These are phyloP conservation scores for Paramyrothecium sp. DNA, from an alignment of 2,329 filamentous ascomycete genomes.

Conservation along the genomic window DNA sequence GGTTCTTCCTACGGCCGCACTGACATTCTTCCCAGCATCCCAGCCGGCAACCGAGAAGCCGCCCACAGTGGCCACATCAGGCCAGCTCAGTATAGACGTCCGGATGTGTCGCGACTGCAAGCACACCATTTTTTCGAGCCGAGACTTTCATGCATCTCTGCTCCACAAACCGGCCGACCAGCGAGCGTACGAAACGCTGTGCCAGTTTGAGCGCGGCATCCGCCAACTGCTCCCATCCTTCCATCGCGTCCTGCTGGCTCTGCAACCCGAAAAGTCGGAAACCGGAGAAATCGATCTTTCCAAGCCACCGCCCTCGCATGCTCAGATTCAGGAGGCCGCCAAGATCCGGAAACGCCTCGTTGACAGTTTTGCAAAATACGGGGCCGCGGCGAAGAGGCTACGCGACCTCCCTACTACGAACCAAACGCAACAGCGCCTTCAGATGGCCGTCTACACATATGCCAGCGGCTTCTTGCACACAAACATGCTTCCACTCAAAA, in stretches of 20 bases:
- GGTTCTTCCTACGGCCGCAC: not conserved
- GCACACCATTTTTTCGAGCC: conserved; percentile 57
- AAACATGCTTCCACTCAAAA: conserved; percentile 86
- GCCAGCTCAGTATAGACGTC: conserved; percentile 71
- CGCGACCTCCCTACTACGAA: conserved; percentile 75
- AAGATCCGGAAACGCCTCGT: conserved; percentile 88
- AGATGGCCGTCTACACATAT: conserved; percentile 79
- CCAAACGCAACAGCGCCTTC: conserved; percentile 70
- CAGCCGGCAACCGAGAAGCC: conserved; percentile 40
- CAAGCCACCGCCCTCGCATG: conserved; percentile 48
- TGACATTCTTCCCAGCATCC: conserved; percentile 12
- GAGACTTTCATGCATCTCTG: conserved; percentile 74
- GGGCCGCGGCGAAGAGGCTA: conserved; percentile 75
- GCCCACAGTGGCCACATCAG: conserved; percentile 21
- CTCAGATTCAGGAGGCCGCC: conserved; percentile 79
- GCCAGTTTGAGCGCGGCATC: conserved; percentile 87
- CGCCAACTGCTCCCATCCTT: conserved; percentile 78
- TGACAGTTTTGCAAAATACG: conserved; percentile 87
- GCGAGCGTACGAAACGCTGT: conserved; percentile 77
- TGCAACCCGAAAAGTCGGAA: conserved; percentile 57
- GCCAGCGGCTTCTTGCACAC: conserved; percentile 82
- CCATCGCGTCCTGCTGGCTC: conserved; percentile 68
- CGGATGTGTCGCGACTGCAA: conserved; percentile 92
- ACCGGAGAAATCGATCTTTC: conserved; percentile 33
- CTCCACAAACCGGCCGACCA: conserved; percentile 70